Evolutionary conservation across 1,284 basidiomycete genomes (phyloP), one percentile per base, ranked within the genome.

Genomic region (Amylostereum areolatum): DNA sequence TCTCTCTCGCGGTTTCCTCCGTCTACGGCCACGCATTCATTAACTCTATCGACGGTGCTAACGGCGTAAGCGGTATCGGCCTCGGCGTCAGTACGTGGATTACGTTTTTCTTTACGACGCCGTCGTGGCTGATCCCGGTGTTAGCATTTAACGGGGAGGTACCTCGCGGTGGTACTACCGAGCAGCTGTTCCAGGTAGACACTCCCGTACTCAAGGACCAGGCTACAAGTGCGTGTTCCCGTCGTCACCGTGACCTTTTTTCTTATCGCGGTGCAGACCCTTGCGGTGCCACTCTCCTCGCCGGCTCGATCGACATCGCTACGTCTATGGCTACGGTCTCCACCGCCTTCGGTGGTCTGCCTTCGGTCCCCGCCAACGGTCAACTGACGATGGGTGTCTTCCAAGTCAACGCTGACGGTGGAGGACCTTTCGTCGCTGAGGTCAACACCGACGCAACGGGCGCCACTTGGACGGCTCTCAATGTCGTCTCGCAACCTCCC

Each of bases 171-270:
- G 46, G 46, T 5, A 47, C 46, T 6, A 30, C 6, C 28, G 46
- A 47, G 37, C 46, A 47, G 46, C 46, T 37, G n/a, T 47, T 47
- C 46, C 46, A 47, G 46, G 36, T 47, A 12, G 46, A 47, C 31
- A 47, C 46, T 3, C 46, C 46, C 18, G 46, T 47, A 2, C 46
- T 47, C 9, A 47, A 47, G 46, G 46, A 47, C 29, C 29, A 29
- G 30, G 39, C 36, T n/a, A 47, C 46, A 10, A 35, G 46, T 47
- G 12, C 35, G 46, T 47, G 12, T 8, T 28, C 18, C 27, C 29
- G 30, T 9, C 40, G 32, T 31, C 25, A 4, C 29, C 31, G 33
- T 12, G 2, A 12, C 5, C n/a, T 6, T 18, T 43, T 30, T 25
- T 25, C 25, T 47, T 6, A 47, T n/a, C 30, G 12, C 4, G 8